Base-by-base conservation (phyloP, 257 asterid genomes). In the Thymus quinquecostatus region DNA sequence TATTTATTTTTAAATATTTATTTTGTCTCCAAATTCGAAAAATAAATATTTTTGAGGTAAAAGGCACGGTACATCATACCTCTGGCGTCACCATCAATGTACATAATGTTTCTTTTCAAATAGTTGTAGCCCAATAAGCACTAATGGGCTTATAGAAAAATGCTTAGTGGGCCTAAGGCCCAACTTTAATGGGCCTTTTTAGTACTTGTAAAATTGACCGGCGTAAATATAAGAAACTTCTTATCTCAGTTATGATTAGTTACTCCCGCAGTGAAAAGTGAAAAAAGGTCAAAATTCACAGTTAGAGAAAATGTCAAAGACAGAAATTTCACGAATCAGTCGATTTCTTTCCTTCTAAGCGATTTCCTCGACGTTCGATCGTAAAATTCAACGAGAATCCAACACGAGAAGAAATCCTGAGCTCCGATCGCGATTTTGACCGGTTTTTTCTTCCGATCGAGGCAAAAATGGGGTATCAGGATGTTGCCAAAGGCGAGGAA, bases 401-500 rank as follows among this genome's bases (percentile, higher is more conserved):
- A 68, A 61, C 14, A 43, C 60, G 34, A 30, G 7, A 36, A 48
- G 49, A 29, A 21, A 12, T 48, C 38, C 50, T 60, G 66, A 67
- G 75, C 78, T 72, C 57, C 72, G 44, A 30, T 27, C 33, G 54
- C 14, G 3, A 8, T 36, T 14, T 62, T 70, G 63, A 55, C 53
- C 72, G 36, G 47, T 58, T 48, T 45, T 21, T 10, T 77, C 60
- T 57, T 53, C 58, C 71, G 66, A 70, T 65, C 45, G 66, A 8
- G 51, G 50, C 75, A 33, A 49, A 44, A 27, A 79, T 77, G 79
- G 79, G 45, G 75, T 38, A 70, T 66, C 83, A 60, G 34, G 73
- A 73, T 41, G 27, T 80, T 7, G 68, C 69, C 0, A 82, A 68
- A 68, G 87, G 75, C 29, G 81, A 74, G 57, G 82, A 80, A 60